These are phyloP conservation scores for Neonectria neomacrospora DNA, from an alignment of 2,329 filamentous ascomycete genomes.

Conservation along the genomic window DNA sequence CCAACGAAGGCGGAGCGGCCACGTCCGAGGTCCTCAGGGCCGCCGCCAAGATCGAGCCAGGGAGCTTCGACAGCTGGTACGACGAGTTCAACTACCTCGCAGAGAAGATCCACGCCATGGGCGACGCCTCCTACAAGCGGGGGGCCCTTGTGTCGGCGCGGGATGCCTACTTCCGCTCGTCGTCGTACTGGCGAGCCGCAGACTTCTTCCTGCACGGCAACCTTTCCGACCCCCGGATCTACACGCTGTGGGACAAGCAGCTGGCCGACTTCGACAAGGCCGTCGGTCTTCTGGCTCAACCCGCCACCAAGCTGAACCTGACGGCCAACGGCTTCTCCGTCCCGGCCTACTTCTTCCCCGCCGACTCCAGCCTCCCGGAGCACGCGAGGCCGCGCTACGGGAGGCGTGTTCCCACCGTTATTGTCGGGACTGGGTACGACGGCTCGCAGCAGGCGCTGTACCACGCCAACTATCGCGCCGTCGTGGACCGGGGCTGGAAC, in stretches of 20 bases:
- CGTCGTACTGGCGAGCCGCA: conserved; percentile 55
- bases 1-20: conserved; percentile 28
- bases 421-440: conserved; percentile 56
- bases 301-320: conserved; percentile 48
- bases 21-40: conserved; percentile 29
- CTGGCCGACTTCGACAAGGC: conserved; percentile 52
- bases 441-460: conserved; percentile 56
- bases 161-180: conserved; percentile 50
- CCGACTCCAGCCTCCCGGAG: background rate
- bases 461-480: conserved; percentile 49
- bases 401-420: conserved; percentile 48
- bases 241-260: conserved; percentile 50
- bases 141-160: conserved; percentile 35
- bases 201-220: conserved; percentile 57
- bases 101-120: conserved; percentile 12
- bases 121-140: conserved; percentile 2
- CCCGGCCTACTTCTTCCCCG: conserved; percentile 48
- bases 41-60: conserved; percentile 21
- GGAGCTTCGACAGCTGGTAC: conserved; percentile 22
- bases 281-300: conserved; percentile 47
- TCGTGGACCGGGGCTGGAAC: conserved; percentile 53
- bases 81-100: conserved; percentile 20
- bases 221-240: conserved; percentile 52
- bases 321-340: conserved; percentile 47
- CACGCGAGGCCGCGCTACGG: background rate